Evolutionary conservation across 768 basidiomycete genomes (phyloP).

Genomic region (Amanita subjunquillea): DNA sequence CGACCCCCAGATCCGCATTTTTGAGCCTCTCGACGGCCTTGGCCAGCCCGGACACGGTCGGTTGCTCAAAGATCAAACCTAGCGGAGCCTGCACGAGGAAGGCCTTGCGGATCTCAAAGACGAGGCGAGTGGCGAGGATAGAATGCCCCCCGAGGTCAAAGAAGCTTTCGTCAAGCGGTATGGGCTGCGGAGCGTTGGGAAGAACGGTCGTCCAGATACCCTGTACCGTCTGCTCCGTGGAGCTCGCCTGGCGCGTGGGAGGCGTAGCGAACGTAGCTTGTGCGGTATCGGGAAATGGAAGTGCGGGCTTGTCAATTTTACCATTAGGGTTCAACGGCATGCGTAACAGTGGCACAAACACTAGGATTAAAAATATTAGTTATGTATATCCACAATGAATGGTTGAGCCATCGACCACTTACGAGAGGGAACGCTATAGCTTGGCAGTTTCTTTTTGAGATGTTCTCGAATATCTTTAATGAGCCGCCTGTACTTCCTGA

Average conservation of each 20-base stretch:
- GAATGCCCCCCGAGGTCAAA: conserved; percentile 99
- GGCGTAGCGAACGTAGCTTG: conserved; percentile 36
- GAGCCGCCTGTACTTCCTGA: conserved; percentile 73
- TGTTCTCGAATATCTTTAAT: conserved; percentile 94
- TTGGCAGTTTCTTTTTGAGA: conserved; percentile 93
- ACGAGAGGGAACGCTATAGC: conserved; percentile 89
- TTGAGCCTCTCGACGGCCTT: conserved; percentile 64
- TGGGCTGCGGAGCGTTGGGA: conserved; percentile 63
- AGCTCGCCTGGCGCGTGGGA: conserved; percentile 30
- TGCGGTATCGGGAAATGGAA: conserved; percentile 97
- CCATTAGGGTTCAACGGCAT: conserved; percentile 99
- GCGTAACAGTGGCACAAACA: conserved; percentile 87
- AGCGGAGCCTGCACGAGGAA: conserved; percentile 89
- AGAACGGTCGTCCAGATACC: conserved; percentile 80
- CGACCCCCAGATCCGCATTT: conserved; percentile 66
- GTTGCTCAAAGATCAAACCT: conserved; percentile 84
- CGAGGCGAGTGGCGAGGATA: conserved; percentile 92
- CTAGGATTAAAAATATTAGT: conserved; percentile 23
- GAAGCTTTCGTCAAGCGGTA: conserved; percentile 90
- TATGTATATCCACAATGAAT: no score
- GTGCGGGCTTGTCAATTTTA: conserved; percentile 96
- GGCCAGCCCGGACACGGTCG: conserved; percentile 75
- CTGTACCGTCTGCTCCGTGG: conserved; percentile 75
- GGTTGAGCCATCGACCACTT: conserved; percentile 19
- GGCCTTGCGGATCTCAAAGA: conserved; percentile 90